Conservation (phyloP, 169 alveolate genomes). For the Plasmodium cynomolgi region DNA sequence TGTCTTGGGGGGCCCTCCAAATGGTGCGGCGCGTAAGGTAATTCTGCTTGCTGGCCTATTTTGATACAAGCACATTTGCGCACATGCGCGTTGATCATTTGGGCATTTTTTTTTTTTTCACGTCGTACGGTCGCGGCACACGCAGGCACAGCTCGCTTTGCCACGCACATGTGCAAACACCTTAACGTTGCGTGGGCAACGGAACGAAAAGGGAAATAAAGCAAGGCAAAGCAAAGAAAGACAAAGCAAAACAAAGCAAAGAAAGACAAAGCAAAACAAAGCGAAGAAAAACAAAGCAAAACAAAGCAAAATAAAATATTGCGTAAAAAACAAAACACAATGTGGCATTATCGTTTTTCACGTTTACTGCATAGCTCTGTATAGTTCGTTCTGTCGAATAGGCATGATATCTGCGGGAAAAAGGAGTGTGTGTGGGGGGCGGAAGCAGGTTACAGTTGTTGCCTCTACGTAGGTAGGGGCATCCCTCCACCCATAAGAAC, state of each 20-base stretch:
- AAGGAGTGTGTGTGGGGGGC: neutral
- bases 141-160: neutral
- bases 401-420: constrained; percentile 16
- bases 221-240: neutral
- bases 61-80: neutral
- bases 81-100: neutral
- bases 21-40: neutral
- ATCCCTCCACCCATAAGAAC: neutral
- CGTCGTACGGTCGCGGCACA: neutral
- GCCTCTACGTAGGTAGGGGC: neutral
- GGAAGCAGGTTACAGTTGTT: neutral
- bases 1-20: neutral
- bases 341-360: neutral
- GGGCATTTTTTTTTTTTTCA: neutral
- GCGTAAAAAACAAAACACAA: neutral
- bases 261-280: neutral
- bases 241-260: neutral
- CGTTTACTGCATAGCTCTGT: constrained; percentile 36
- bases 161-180: neutral
- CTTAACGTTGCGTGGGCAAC: neutral
- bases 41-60: neutral
- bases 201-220: neutral
- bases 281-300: neutral
- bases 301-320: neutral
- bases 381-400: constrained; percentile 23